Evolutionary conservation across 78 protist species (phyloP).

Genomic region (Emiliania huxleyi): DNA sequence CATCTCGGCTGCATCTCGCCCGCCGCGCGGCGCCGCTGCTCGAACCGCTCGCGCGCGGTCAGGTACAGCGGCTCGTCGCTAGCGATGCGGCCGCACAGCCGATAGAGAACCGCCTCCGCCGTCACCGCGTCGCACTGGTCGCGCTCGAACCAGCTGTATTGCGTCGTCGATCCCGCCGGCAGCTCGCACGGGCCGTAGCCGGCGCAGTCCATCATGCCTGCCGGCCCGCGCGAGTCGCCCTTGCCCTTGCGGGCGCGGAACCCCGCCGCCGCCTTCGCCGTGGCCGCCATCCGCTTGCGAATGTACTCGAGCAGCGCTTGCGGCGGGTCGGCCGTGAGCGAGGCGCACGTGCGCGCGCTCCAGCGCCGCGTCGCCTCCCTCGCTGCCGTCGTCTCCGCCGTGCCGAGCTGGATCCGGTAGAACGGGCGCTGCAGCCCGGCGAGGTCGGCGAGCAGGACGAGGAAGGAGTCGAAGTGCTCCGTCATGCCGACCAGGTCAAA

Average conservation of each 20-base stretch:
- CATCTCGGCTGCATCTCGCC: no score
- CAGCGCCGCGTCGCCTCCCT: neutral
- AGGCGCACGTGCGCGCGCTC: neutral
- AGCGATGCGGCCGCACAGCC: neutral
- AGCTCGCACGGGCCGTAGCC: neutral
- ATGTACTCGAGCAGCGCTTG: neutral
- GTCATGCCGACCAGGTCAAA: slow-evolving; percentile 1
- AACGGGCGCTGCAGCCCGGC: neutral
- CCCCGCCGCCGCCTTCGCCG: neutral
- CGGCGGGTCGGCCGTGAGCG: neutral
- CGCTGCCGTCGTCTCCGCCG: neutral
- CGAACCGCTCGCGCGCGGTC: neutral
- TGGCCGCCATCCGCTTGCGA: neutral
- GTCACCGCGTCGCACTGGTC: neutral
- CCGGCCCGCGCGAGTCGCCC: neutral
- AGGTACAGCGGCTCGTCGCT: neutral
- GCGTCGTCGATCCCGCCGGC: neutral
- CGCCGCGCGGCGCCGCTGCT: no score
- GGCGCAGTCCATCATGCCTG: neutral
- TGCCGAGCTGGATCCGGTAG: slow-evolving; percentile 1
- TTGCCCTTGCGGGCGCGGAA: neutral
- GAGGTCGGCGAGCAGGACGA: neutral
- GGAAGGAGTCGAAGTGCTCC: neutral
- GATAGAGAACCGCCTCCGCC: neutral
- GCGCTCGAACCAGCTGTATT: neutral